Evolutionary conservation across 192 early-diverging fungal species (phyloP), one percentile per base, ranked within the genome.

Genomic region (Phycomyces nitens): DNA sequence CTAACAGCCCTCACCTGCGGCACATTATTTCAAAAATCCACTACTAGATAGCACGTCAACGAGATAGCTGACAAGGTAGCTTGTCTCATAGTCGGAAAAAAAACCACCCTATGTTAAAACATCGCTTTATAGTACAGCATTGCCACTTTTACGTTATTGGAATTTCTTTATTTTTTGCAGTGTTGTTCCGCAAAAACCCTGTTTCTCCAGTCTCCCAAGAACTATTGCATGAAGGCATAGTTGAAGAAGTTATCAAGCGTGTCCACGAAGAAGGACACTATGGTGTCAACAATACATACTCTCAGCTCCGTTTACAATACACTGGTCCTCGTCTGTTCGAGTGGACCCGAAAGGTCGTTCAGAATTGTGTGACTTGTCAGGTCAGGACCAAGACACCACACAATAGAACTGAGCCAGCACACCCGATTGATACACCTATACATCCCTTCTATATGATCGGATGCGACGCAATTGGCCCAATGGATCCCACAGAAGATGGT

Each of bases 201-300:
- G 21, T 5, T 5, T 50, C 9, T 22, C 49, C 10, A 16, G 21
- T 20, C n/a, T n/a, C n/a, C n/a, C 49, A 50, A 50, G 9, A 61
- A 49, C 21, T 61, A 1, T n/a, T 61, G 1, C 42, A 61, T 16
- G 21, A 61, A 20, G 21, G 60, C 0, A 61, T 44, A 22, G 43
- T 18, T 0, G 3, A 8, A 3, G 22, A 0, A 23, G 7, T 43
- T 0, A 5, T 61, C 9, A n/a, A 21, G 0, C 7, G 21, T 11
- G 47, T 61, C 6, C 60, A 61, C 5, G 16, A 47, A 8, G 60
- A 61, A 1, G 22, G 14, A 16, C 60, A 61, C 5, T 18, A 49
- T 12, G 60, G 60, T 29, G 60, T 61, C 14, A 44, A 44, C 44
- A 43, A 61, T 43, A 49, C 43, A 23, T 10, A 20, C 0, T 18